Evolutionary conservation across 148 eudicot species (phyloP).

Genomic region (Rhododendron molle): DNA sequence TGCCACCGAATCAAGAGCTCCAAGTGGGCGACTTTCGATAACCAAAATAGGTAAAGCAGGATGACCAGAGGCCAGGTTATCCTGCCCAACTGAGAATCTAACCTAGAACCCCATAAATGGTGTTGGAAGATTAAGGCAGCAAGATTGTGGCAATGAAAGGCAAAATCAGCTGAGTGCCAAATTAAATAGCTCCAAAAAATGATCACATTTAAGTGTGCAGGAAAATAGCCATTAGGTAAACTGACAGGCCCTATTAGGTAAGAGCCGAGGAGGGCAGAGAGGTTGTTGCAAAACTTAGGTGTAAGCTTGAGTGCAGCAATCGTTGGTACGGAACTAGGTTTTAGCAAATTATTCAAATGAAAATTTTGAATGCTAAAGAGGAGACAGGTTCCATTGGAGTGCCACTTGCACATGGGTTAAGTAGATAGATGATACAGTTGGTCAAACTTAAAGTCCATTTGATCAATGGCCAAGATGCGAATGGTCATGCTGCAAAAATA

Average conservation of each 20-base stretch:
- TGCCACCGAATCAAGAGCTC: not conserved
- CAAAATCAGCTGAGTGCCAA: not conserved
- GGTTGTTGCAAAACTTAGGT: not conserved
- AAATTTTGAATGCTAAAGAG: not conserved
- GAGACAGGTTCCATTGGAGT: not conserved
- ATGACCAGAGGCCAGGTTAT: not conserved
- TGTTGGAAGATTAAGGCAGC: not conserved
- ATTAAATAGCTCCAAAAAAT: not conserved
- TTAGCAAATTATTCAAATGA: not conserved
- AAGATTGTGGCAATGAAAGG: not conserved
- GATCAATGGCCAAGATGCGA: not conserved
- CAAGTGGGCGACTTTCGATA: not conserved
- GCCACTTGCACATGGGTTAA: not conserved
- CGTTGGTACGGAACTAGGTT: not conserved
- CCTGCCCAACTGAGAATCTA: not conserved
- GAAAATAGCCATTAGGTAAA: not conserved
- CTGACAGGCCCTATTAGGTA: not conserved
- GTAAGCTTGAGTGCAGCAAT: not conserved
- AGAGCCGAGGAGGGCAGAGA: not conserved
- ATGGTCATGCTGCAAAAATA: not conserved
- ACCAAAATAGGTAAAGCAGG: not conserved
- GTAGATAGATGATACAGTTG: not conserved
- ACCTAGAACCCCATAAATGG: not conserved
- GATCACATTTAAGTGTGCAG: not conserved
- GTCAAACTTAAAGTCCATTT: not conserved